Percentiles rank a stretch among this genome's conserved stretches.
Conservation (phyloP, 2,329 filamentous ascomycete species). For the Monosporascus sp. region DNA sequence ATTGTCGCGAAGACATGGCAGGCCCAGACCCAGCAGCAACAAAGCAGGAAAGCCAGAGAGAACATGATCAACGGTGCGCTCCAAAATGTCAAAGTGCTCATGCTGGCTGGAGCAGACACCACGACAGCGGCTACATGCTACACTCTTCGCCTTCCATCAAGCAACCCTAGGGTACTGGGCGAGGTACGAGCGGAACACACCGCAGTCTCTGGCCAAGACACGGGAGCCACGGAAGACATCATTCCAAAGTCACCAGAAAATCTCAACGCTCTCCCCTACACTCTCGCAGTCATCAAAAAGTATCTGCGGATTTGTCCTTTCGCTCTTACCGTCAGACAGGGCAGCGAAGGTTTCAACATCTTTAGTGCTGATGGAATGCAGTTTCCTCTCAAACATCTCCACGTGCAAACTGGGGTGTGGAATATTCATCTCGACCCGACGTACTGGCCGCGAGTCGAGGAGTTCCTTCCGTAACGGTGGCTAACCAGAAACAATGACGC, state of each 20-base stretch:
- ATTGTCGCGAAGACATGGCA: not conserved
- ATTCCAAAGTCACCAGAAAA: not conserved
- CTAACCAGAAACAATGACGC: constrained; percentile 14
- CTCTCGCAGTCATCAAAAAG: not conserved
- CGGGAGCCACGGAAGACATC: not conserved
- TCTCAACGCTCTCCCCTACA: not conserved
- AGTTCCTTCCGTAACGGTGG: constrained; percentile 36
- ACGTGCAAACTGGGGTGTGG: not conserved
- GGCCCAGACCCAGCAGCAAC: not conserved
- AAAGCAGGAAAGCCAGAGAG: not conserved
- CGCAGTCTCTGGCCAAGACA: not conserved
- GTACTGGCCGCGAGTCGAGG: constrained; percentile 28
- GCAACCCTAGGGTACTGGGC: not conserved
- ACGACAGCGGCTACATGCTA: not conserved
- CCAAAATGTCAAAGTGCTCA: not conserved
- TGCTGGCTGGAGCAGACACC: not conserved
- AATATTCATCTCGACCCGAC: constrained; percentile 2
- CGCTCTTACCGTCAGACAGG: not conserved
- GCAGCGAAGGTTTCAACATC: not conserved
- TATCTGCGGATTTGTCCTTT: not conserved
- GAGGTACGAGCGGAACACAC: not conserved
- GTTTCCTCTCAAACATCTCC: not conserved
- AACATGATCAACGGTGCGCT: not conserved
- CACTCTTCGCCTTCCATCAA: not conserved
- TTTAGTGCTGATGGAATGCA: not conserved